These are phyloP conservation scores for Aphanocladium album DNA, from an alignment of 2,329 filamentous ascomycete species.

Conservation along the genomic window DNA sequence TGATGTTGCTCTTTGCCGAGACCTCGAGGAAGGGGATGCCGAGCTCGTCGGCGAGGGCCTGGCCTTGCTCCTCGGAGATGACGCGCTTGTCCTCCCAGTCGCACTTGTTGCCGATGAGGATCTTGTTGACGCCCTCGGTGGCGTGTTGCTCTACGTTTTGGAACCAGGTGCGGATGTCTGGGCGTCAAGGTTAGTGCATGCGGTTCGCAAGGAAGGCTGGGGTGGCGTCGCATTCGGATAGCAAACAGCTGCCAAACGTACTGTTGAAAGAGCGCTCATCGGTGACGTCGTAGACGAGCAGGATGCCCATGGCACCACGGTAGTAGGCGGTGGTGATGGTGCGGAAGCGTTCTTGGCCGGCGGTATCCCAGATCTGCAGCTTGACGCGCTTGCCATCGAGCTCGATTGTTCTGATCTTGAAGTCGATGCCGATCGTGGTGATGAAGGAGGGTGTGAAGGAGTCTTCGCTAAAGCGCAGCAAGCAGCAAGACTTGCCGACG, in stretches of 20 bases:
- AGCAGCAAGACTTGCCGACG: conserved; percentile 94
- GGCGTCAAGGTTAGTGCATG: conserved; percentile 5
- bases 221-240: background rate
- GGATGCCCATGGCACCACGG: conserved; percentile 94
- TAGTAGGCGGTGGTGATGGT: conserved; percentile 99
- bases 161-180: conserved; percentile 99
- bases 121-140: conserved; percentile 98
- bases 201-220: background rate
- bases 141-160: conserved; percentile 98
- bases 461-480: conserved; percentile 95
- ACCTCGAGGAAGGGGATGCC: conserved; percentile 98
- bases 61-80: conserved; percentile 87
- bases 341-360: conserved; percentile 95
- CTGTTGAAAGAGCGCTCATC: conserved; percentile 95
- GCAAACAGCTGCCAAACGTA: conserved; percentile 42
- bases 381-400: conserved; percentile 98
- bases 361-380: conserved; percentile 99
- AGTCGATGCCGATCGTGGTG: conserved; percentile 98
- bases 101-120: conserved; percentile 99
- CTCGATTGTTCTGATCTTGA: conserved; percentile 99
- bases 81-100: conserved; percentile 99
- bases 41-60: conserved; percentile 89
- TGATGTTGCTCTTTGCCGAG: conserved; percentile 98
- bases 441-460: conserved; percentile 97
- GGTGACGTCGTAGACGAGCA: conserved; percentile 97